These are phyloP conservation scores for Diddensiella transvaalensis DNA, from an alignment of 805 yeast genomes.

Conservation along the genomic window DNA sequence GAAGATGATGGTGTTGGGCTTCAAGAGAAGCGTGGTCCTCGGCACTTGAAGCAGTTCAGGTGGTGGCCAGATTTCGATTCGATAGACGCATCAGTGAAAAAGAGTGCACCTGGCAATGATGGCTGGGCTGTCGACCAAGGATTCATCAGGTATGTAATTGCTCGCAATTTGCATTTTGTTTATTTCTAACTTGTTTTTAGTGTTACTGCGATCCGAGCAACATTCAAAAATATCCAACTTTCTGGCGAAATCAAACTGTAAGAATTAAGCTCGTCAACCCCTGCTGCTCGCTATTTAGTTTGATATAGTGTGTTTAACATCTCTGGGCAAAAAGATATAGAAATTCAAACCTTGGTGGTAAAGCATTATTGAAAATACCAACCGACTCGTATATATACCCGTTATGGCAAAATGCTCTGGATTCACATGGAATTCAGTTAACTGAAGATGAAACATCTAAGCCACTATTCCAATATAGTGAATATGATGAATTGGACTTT, in stretches of 20 bases:
- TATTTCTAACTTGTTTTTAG: constrained; percentile 31
- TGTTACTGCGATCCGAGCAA: constrained; percentile 70
- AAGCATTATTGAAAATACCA: constrained; percentile 6
- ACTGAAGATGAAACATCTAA: constrained; percentile 16
- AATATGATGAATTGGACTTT: constrained; percentile 82
- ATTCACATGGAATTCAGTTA: constrained; percentile 7
- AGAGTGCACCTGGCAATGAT: constrained; percentile 52
- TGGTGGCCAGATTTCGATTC: constrained; percentile 83
- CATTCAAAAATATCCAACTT: constrained; percentile 55
- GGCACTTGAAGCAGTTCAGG: constrained; percentile 49
- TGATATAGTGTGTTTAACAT: neutral
- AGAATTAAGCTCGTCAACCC: too few species aligned
- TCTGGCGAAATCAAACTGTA: constrained; percentile 55
- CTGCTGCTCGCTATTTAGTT: too few species aligned
- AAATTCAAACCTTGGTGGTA: constrained; percentile 1
- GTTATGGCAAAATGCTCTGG: constrained; percentile 20
- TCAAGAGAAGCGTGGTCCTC: constrained; percentile 10
- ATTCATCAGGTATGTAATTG: constrained; percentile 44
- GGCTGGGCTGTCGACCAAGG: constrained; percentile 67
- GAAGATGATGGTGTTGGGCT: constrained; percentile 38
- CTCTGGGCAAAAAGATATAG: neutral
- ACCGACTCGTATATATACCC: constrained; percentile 21
- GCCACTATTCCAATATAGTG: constrained; percentile 73
- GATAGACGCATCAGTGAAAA: constrained; percentile 53
- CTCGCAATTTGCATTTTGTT: neutral